Evolutionary conservation across 2,329 filamentous ascomycete species (phyloP).

Genomic region (Hymenoscyphus linearis): DNA sequence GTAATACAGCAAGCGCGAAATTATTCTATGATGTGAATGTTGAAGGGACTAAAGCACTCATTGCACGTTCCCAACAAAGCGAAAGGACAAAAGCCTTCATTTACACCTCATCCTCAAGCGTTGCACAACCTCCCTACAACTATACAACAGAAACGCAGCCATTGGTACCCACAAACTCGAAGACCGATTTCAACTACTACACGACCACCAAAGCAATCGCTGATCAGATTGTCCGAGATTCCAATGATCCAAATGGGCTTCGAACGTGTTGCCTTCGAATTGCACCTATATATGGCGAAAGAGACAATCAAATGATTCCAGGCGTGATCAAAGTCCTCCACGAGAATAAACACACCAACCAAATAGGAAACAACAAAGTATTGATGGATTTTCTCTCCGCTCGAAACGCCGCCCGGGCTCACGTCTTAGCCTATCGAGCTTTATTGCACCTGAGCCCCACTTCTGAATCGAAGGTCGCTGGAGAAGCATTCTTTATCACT

Average conservation of each 20-base stretch:
- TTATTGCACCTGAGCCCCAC: not conserved
- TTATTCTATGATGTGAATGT: slow-evolving; percentile 2
- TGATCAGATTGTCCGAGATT: not conserved
- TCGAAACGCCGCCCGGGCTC: not conserved
- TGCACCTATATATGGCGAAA: not conserved
- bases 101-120: not conserved
- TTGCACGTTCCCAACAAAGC: not conserved
- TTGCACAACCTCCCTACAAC: not conserved
- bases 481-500: slow-evolving; percentile 2
- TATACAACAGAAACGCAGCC: not conserved
- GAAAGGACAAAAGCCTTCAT: not conserved
- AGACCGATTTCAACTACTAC: not conserved
- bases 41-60: not conserved
- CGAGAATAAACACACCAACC: not conserved
- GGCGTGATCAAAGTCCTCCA: not conserved
- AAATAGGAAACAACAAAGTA: not conserved
- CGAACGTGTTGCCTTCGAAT: not conserved
- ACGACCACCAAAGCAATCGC: not conserved
- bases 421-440: not conserved
- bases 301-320: not conserved
- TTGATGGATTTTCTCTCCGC: not conserved
- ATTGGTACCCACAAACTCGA: not conserved
- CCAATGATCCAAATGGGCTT: not conserved
- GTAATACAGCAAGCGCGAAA: not conserved
- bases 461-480: not conserved